Evolutionary conservation across 1,139 yeast species (phyloP), one percentile per base, ranked within the genome.

Genomic region (Geotrichum siamense): DNA sequence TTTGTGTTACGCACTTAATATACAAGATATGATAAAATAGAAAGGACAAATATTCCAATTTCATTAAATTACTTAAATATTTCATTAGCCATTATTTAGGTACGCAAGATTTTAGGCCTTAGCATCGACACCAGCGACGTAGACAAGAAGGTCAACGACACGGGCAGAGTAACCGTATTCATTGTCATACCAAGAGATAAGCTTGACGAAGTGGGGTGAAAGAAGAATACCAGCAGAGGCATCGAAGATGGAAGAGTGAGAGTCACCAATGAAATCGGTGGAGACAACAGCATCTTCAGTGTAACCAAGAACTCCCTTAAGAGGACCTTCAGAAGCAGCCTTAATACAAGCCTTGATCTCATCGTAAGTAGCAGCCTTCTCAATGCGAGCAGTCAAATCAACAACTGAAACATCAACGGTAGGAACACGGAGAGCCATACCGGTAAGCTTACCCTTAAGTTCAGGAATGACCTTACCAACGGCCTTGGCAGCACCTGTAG

Each of bases 401-500:
- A 78, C 83, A 54, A 82, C 87, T 56, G 93, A 82, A 51, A 82
- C 93, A 65, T 82, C 91, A 61, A 74, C 76, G 68, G 93, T 83
- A 67, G 94, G 93, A 55, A 82, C 91, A 73, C 94, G 82, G 70
- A 82, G 74, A 53, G 93, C 76, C 77, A 83, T 75, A 75, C 94
- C 94, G 58, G 94, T 83, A 67, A 82, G 79, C 75, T 82, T 83
- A 65, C 93, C 93, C 74, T 80, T 79, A 64, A 82, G 80, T 65
- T 78, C 79, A 61, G 94, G 94, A 61, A 83, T 82, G 64, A 83
- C 93, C 76, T 81, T 82, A 69, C 91, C 93, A 61, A 82, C 93
- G 59, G 91, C 91, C 78, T 82, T 82, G 65, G 94, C 94, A 64
- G 93, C 93, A 76, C 93, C 93, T 57, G 93, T 82, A 57, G 91